Base-by-base conservation (phyloP, 2,329 filamentous ascomycete species). In the Boeremia lycopersici region DNA sequence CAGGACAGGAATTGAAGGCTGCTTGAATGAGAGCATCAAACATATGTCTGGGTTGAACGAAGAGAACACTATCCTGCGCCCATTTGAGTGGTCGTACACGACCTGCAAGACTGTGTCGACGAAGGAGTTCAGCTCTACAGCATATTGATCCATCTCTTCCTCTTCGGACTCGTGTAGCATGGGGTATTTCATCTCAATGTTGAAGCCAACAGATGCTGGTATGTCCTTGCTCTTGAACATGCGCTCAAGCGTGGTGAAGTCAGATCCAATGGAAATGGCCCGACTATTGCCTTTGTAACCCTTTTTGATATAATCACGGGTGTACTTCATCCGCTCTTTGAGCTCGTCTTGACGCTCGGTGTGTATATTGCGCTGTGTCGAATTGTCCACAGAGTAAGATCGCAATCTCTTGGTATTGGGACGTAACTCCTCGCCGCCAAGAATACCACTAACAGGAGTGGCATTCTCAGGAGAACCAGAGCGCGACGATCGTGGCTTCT, bases 171-270 rank as follows among this genome's bases (percentile, higher is more conserved):
- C 96, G 73, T 93, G 89, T 36, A 99, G 85, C 93, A 98, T 98
- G 5, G 95, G 95, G 72, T 99, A 99, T 77, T 99, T 98, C 84
- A 99, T 90, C 79, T 99, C 95, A 64, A 99, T 96, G 76, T 99
- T 98, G 83, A 99, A 99, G 12, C 95, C 93, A 19, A 96, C 89
- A 12, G 85, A 82, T 59, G 89, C 84, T 0, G 92, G 91, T 0
- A 99, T 79, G 70, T 93, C 88, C 2, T 48, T 52, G 31, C 49
- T 52, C 67, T 85, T 84, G 78, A 99, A 97, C 72, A 98, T 87
- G 59, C 97, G 91, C 74, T 97, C 92, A 4, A 99, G 81, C 0
- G 95, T 99, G 7, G 93, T 93, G 77, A 99, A 99, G 0, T 93
- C 92, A 0, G 90, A 91, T 73, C 98, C 93, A 67, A 99, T 98